Evolutionary conservation across 2,329 filamentous ascomycete genomes (phyloP).

Genomic region (Monosporascus sp.): DNA sequence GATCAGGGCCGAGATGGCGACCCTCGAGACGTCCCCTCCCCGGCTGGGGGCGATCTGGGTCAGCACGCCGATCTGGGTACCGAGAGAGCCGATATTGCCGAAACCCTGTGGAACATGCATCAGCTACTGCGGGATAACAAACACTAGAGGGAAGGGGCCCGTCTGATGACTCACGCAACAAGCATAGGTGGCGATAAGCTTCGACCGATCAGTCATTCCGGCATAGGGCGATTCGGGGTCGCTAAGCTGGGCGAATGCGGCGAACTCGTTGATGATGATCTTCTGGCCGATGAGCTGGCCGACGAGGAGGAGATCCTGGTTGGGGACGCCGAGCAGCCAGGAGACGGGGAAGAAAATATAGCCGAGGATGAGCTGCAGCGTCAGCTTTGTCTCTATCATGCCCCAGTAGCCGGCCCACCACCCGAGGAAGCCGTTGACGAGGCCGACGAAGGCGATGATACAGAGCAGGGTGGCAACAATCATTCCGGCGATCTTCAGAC

Average conservation of each 20-base stretch:
- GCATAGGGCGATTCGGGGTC: slow-evolving; percentile 44
- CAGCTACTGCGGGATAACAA: slow-evolving; percentile 6
- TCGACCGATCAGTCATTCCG: slow-evolving; percentile 61
- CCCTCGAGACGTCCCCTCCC: slow-evolving; percentile 66
- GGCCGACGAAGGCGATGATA: slow-evolving; percentile 64
- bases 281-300: slow-evolving; percentile 78
- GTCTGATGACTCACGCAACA: slow-evolving; percentile 50
- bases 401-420: slow-evolving; percentile 71
- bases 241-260: slow-evolving; percentile 59
- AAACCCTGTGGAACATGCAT: slow-evolving; percentile 44
- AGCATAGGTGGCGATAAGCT: slow-evolving; percentile 79
- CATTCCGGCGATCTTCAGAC: slow-evolving; percentile 71
- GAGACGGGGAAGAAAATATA: slow-evolving; percentile 69
- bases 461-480: slow-evolving; percentile 66
- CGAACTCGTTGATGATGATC: slow-evolving; percentile 81
- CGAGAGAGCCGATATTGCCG: slow-evolving; percentile 81
- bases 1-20: slow-evolving; percentile 72
- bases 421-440: slow-evolving; percentile 62
- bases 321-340: slow-evolving; percentile 65
- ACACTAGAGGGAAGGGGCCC: background rate
- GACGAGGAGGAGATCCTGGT: slow-evolving; percentile 64
- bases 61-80: slow-evolving; percentile 85
- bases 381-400: slow-evolving; percentile 59
- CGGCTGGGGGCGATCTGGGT: slow-evolving; percentile 73
- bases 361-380: slow-evolving; percentile 62